Evolutionary conservation across 140 eudicot genomes (phyloP), one percentile per base, ranked within the genome.

Genomic region (Cichorium intybus): DNA sequence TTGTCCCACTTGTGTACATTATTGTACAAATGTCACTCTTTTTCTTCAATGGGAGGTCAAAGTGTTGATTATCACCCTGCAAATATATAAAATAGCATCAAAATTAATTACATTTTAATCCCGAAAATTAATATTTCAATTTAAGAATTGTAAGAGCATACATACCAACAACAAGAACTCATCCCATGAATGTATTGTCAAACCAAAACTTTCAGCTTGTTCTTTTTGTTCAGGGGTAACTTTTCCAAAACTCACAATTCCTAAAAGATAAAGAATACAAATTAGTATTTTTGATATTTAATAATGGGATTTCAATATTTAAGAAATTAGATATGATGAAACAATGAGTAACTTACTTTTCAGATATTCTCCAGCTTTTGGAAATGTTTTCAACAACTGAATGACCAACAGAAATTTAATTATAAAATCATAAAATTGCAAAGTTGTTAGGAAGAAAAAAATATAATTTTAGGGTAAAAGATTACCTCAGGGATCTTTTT

Each of bases 1-100:
- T 93, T 33, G 99, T 93, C 71, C 99, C 99, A 58, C 99, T 93
- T 37, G 99, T 93, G 79, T 93, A 93, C 99, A 93, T 93, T 69
- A 93, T 93, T 71, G 99, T 93, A 70, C 97, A 88, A 27, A 88
- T 83, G 76, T 93, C 99, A 24, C 81, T 83, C 68, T 78, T 88
- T 74, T 75, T 81, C 79, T 88, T 85, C 63, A 74, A 56, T 7
- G 91, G 95, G 24, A 93, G 83, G 6, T 88, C 95, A 73, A 79
- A 82, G 27, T 78, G 68, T 50, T 77, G 61, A 68, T 71, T 66
- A 50, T 79, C 81, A 72, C 95, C 99, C 99, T 93, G 83, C 76
- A 81, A 56, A 75, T 20, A 51, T 41, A 56, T 45, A 68, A 31
- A 72, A 46, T 28, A 12, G 3, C 28, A 29, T 47, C 59, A 29